These are phyloP conservation scores for Pneumocystis oryctolagi DNA, from an alignment of 1,139 yeast genomes.

Conservation along the genomic window DNA sequence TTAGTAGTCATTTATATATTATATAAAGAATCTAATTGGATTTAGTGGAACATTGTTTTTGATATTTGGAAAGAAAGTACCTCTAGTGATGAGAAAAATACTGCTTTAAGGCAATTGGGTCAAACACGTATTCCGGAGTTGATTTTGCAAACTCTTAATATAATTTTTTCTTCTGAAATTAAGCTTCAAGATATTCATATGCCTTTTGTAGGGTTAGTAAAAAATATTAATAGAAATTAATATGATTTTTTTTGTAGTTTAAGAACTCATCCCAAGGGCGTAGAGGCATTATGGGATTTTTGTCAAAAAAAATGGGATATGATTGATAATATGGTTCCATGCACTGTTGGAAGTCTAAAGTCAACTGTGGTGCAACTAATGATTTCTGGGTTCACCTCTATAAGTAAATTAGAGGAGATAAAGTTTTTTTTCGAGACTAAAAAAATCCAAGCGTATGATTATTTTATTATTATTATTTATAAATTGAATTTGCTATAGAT, in stretches of 20 bases:
- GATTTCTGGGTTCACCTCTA: slow-evolving; percentile 50
- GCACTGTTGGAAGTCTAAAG: slow-evolving; percentile 57
- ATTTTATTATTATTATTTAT: neutral
- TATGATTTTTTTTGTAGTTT: slow-evolving; percentile 27
- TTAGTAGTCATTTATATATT: neutral
- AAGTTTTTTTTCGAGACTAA: slow-evolving; percentile 43
- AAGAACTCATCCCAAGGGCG: slow-evolving; percentile 47
- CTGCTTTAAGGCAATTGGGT: slow-evolving; percentile 67
- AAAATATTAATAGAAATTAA: neutral
- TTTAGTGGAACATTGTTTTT: slow-evolving; percentile 42
- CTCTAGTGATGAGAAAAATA: slow-evolving; percentile 57
- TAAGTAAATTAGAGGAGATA: slow-evolving; percentile 43
- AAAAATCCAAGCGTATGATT: slow-evolving; percentile 38
- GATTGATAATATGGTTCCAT: slow-evolving; percentile 52
- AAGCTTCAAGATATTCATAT: slow-evolving; percentile 70
- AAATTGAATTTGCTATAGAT: slow-evolving; percentile 25
- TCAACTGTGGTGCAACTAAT: slow-evolving; percentile 53
- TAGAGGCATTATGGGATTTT: slow-evolving; percentile 64
- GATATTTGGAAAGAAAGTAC: slow-evolving; percentile 50
- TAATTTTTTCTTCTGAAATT: slow-evolving; percentile 50
- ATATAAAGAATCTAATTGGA: neutral
- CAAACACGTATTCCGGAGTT: slow-evolving; percentile 44
- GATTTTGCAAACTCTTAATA: slow-evolving; percentile 44
- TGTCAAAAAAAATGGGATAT: slow-evolving; percentile 57
- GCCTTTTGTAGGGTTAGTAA: slow-evolving; percentile 40